Evolutionary conservation across 1,284 basidiomycete species (phyloP).

Genomic region (Malassezia dermatis): DNA sequence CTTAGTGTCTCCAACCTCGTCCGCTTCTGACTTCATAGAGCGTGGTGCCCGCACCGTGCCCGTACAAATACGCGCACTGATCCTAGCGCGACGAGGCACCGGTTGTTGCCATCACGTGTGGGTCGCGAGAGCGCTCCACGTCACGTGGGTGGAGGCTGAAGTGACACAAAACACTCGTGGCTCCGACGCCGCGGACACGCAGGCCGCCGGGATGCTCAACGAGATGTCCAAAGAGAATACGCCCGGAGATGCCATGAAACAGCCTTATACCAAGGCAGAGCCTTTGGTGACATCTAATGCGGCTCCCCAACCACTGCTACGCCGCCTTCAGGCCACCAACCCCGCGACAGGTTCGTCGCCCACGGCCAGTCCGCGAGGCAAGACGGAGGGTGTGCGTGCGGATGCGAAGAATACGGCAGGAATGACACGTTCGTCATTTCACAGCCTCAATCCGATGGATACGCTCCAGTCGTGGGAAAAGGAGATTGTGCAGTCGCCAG

Average conservation of each 20-base stretch:
- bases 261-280: neutral
- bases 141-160: neutral
- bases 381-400: neutral
- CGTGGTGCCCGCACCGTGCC: neutral
- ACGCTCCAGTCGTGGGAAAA: constrained; percentile 41
- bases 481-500: constrained; percentile 34
- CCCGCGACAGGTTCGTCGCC: neutral
- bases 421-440: constrained; percentile 20
- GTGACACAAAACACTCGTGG: constrained; percentile 1
- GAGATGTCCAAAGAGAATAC: constrained; percentile 12
- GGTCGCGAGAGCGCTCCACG: neutral
- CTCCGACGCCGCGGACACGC: neutral
- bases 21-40: neutral
- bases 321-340: constrained; percentile 5
- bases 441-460: constrained; percentile 32
- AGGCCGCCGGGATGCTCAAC: neutral
- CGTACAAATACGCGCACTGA: neutral
- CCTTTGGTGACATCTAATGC: neutral
- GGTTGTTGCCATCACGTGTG: neutral
- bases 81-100: neutral
- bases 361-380: neutral
- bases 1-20: neutral
- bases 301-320: constrained; percentile 2
- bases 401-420: constrained; percentile 2
- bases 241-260: neutral